Conservation (phyloP, 2,329 filamentous ascomycete species). For the Ascochyta pisi region DNA sequence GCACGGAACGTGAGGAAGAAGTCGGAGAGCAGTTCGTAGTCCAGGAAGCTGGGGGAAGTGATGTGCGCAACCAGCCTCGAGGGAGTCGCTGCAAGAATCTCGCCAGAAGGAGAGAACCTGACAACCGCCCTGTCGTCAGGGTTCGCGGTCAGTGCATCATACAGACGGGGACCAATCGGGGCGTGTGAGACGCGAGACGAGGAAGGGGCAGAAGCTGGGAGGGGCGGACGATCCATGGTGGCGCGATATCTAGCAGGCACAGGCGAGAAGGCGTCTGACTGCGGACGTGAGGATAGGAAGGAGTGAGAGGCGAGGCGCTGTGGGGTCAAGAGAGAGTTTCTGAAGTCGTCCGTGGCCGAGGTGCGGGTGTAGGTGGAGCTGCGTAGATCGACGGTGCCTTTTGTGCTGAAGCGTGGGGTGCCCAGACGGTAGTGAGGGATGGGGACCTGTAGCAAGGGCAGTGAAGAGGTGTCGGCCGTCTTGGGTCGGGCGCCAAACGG, state of each 20-base stretch:
- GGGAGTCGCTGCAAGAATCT: constrained; percentile 88
- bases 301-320: constrained; percentile 47
- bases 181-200: constrained; percentile 47
- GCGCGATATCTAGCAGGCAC: constrained; percentile 41
- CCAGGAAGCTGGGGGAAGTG: constrained; percentile 91
- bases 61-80: constrained; percentile 93
- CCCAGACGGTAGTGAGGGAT: constrained; percentile 88
- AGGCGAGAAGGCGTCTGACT: constrained; percentile 48
- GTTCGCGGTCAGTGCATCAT: constrained; percentile 79
- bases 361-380: constrained; percentile 77
- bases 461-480: constrained; percentile 63
- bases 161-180: constrained; percentile 70
- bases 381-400: constrained; percentile 77
- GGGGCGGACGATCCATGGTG: constrained; percentile 45
- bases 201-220: constrained; percentile 44
- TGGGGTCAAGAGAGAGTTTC: constrained; percentile 63
- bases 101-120: constrained; percentile 75
- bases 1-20: constrained; percentile 96
- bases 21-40: constrained; percentile 95
- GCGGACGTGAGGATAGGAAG: constrained; percentile 45
- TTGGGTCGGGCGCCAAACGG: constrained; percentile 63
- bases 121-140: constrained; percentile 85
- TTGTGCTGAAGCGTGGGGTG: constrained; percentile 77
- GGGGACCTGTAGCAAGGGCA: constrained; percentile 70
- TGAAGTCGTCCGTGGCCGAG: constrained; percentile 72